phyloP scores from a whole-genome alignment of 495 filamentous ascomycete species.

The Staphylotrichum tortipilum region DNA sequence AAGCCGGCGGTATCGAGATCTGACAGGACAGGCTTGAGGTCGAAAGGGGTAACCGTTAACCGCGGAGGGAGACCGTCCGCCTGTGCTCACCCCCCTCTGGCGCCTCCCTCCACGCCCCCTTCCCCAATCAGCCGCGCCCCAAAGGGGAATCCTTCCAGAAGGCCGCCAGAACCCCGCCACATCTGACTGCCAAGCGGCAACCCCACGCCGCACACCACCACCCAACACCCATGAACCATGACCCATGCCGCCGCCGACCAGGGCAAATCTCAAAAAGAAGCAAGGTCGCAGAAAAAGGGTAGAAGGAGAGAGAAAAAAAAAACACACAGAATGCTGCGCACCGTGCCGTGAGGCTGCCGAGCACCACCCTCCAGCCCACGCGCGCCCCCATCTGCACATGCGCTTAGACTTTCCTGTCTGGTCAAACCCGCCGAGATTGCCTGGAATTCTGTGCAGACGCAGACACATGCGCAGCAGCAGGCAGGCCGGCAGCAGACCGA shows the following conservation, averaged over 20 bases:
- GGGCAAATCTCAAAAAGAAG: too few relatives aligned
- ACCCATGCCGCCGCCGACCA: too few relatives aligned
- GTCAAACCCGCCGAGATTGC: too few relatives aligned
- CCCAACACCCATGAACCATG: neutral
- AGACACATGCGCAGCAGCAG: too few relatives aligned
- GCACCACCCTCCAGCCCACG: neutral
- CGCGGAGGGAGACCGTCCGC: too few relatives aligned
- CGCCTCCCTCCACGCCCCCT: neutral
- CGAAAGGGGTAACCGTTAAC: too few relatives aligned
- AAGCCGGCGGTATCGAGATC: too few relatives aligned
- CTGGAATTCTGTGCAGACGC: too few relatives aligned
- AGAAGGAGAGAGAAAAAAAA: neutral
- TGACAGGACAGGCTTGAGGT: too few relatives aligned
- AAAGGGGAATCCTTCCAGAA: conserved; percentile 6
- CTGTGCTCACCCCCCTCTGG: neutral
- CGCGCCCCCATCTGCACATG: neutral
- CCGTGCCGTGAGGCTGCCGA: neutral
- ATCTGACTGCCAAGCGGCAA: neutral
- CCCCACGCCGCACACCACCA: neutral
- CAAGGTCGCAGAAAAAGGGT: too few relatives aligned
- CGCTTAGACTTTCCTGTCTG: too few relatives aligned
- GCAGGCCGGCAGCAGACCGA: too few relatives aligned
- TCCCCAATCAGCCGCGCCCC: neutral
- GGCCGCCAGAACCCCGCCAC: neutral
- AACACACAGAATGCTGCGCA: neutral